phyloP scores from a whole-genome alignment of 306 rosid species.

The Phaseolus lunatus region DNA sequence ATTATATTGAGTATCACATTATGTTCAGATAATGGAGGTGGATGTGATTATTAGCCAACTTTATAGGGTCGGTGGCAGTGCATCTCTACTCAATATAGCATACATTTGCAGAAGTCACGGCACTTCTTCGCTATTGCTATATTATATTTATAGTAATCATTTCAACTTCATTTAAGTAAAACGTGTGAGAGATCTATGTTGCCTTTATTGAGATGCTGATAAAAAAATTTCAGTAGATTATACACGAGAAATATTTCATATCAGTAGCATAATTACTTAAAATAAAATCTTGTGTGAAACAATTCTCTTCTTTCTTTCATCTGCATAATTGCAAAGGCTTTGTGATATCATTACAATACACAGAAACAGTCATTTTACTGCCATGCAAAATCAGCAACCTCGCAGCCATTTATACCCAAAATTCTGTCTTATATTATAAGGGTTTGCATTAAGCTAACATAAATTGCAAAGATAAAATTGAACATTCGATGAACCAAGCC shows the following conservation, averaged over 20 bases:
- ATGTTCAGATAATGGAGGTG: neutral
- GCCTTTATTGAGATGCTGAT: neutral
- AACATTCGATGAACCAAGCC: neutral
- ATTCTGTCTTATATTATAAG: slow-evolving; percentile 1
- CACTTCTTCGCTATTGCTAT: slow-evolving; percentile 29
- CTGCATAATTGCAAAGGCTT: neutral
- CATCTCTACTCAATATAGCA: slow-evolving; percentile 9
- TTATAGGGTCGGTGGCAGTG: slow-evolving; percentile 25
- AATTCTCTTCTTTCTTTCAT: neutral
- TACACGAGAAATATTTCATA: no score
- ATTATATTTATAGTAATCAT: slow-evolving; percentile 22
- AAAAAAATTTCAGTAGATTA: no score
- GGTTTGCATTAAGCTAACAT: neutral
- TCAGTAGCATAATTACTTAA: no score
- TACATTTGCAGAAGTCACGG: slow-evolving; percentile 30
- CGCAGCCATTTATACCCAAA: slow-evolving; percentile 26
- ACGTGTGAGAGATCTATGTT: neutral
- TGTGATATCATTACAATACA: slow-evolving; percentile 6
- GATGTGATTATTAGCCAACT: slow-evolving; percentile 1
- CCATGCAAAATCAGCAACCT: slow-evolving; percentile 35
- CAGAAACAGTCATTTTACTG: slow-evolving; percentile 7
- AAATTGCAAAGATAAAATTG: neutral
- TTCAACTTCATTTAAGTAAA: slow-evolving; percentile 28
- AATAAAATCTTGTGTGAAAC: neutral
- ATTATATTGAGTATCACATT: neutral